A percentile compares a stretch with the other conserved stretches of the same genome.
phyloP scores from a whole-genome alignment of 345 rosid species.

The Lepidium africanum region DNA sequence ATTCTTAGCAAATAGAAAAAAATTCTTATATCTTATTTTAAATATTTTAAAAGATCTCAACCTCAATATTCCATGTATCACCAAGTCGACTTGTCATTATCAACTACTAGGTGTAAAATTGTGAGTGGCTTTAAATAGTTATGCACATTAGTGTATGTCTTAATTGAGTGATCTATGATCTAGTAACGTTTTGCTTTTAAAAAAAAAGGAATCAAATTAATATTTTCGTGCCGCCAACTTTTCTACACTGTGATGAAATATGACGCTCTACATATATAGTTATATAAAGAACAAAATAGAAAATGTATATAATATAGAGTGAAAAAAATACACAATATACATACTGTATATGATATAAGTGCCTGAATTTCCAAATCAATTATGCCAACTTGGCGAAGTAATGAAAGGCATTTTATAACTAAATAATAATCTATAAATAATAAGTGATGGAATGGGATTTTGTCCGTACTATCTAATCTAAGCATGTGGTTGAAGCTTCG shows the following conservation, averaged over 20 bases:
- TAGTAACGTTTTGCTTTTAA: not conserved
- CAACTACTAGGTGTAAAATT: not conserved
- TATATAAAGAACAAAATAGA: not conserved
- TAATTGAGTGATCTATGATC: not conserved
- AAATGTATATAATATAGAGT: not conserved
- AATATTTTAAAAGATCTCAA: no score
- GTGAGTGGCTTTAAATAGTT: not conserved
- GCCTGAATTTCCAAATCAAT: not conserved
- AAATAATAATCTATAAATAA: not conserved
- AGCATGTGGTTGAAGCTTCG: slow-evolving; percentile 25
- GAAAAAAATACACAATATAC: no score
- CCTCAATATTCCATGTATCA: no score
- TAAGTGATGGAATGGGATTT: slow-evolving; percentile 12
- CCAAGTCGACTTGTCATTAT: no score
- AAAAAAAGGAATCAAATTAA: not conserved
- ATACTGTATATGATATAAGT: no score
- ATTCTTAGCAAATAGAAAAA: no score
- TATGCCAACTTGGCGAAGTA: not conserved
- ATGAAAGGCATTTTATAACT: not conserved
- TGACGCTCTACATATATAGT: not conserved
- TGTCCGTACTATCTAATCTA: slow-evolving; percentile 10
- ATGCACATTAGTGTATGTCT: not conserved
- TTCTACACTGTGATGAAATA: not conserved
- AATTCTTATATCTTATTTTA: no score
- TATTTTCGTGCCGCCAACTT: not conserved